Evolutionary conservation across 148 eudicot species (phyloP).

Genomic region (Silene conica): DNA sequence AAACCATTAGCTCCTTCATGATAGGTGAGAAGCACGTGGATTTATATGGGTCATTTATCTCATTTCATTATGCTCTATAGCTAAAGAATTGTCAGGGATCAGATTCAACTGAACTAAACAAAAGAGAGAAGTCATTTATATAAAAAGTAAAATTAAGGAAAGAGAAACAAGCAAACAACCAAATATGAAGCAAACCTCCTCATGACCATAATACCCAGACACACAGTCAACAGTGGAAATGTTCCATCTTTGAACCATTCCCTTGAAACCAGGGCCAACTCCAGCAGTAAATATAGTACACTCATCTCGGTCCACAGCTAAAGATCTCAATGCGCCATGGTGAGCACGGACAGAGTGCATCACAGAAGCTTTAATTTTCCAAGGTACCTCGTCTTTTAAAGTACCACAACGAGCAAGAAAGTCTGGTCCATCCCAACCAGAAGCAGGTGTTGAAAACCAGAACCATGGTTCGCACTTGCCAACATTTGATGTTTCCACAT

Average conservation of each 20-base stretch:
- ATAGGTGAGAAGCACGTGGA: neutral
- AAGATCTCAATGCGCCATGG: conserved; percentile 83
- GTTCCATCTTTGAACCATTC: conserved; percentile 93
- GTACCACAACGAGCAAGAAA: conserved; percentile 70
- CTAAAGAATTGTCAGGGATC: neutral
- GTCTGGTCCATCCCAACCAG: conserved; percentile 80
- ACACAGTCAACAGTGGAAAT: conserved; percentile 63
- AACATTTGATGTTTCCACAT: conserved; percentile 33
- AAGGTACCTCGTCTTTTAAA: conserved; percentile 80
- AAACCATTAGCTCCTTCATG: neutral
- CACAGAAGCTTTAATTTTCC: conserved; percentile 96
- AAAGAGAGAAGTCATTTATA: neutral
- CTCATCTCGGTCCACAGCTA: conserved; percentile 81
- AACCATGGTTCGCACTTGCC: conserved; percentile 82
- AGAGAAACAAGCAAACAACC: neutral
- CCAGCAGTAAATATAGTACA: conserved; percentile 86
- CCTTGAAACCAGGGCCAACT: conserved; percentile 90
- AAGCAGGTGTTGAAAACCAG: conserved; percentile 87
- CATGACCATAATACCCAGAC: conserved; percentile 89
- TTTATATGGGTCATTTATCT: neutral
- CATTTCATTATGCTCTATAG: conserved; percentile 1
- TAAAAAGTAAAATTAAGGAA: neutral
- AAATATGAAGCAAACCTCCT: conserved; percentile 63
- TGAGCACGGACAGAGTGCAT: conserved; percentile 82
- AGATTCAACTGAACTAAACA: neutral